These are phyloP conservation scores for Balakata baccata DNA, from an alignment of 345 rosid genomes.

Conservation along the genomic window DNA sequence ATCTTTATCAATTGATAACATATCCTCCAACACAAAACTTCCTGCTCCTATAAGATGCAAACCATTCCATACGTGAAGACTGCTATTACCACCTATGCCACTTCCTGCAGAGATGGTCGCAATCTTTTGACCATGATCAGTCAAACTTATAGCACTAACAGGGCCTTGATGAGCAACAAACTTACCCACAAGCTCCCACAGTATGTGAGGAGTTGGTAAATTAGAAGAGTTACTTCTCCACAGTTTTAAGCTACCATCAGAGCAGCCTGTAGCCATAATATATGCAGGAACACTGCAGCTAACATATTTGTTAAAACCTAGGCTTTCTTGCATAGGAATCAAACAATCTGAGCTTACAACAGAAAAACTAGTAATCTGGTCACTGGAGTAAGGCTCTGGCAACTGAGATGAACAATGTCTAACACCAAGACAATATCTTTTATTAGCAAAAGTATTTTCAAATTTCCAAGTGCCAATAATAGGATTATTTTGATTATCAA, in stretches of 20 bases:
- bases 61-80: slow-evolving; percentile 61
- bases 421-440: slow-evolving; percentile 50
- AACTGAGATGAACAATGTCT: slow-evolving; percentile 53
- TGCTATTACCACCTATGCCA: slow-evolving; percentile 27
- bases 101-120: slow-evolving; percentile 51
- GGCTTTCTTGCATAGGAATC: slow-evolving; percentile 31
- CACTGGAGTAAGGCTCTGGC: slow-evolving; percentile 53
- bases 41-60: slow-evolving; percentile 55
- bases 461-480: slow-evolving; percentile 39
- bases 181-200: slow-evolving; percentile 80
- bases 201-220: slow-evolving; percentile 28
- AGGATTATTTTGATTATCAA: slow-evolving; percentile 37
- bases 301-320: slow-evolving; percentile 27
- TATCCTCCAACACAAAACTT: slow-evolving; percentile 64
- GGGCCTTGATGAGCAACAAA: slow-evolving; percentile 54
- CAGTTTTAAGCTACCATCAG: slow-evolving; percentile 74
- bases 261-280: slow-evolving; percentile 73
- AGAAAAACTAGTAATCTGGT: slow-evolving; percentile 65
- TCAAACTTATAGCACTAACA: slow-evolving; percentile 48
- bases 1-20: slow-evolving; percentile 41
- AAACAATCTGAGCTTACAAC: slow-evolving; percentile 46
- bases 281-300: slow-evolving; percentile 46
- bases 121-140: slow-evolving; percentile 65
- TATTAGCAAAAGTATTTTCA: slow-evolving; percentile 45
- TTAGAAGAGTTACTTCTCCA: slow-evolving; percentile 60